Conservation (phyloP, 2,329 filamentous ascomycete genomes). For the Trichoderma arundinaceum region DNA sequence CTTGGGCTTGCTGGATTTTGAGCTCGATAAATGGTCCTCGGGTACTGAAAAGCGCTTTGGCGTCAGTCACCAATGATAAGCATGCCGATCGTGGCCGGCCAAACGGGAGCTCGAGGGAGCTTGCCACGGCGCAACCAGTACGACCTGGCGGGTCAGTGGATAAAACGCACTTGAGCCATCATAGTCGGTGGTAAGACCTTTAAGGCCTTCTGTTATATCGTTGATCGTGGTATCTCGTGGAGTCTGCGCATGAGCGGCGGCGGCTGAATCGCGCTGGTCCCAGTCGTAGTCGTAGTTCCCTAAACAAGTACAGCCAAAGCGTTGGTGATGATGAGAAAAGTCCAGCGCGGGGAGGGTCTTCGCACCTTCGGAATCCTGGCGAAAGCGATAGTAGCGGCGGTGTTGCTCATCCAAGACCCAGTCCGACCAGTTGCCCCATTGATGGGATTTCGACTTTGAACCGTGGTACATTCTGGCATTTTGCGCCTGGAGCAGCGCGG, state of each 20-base stretch:
- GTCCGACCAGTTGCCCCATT: conserved; percentile 40
- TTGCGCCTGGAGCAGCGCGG: conserved; percentile 34
- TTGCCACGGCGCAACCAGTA: conserved; percentile 3
- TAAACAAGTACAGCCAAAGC: conserved; percentile 13
- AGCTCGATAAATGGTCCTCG: conserved; percentile 24
- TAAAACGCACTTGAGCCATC: conserved; percentile 30
- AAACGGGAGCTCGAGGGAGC: background rate
- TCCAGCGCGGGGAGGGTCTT: conserved; percentile 22
- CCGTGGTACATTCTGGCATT: conserved; percentile 42
- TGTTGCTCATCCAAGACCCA: conserved; percentile 37
- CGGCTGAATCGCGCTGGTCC: conserved; percentile 28
- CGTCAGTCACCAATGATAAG: conserved; percentile 20
- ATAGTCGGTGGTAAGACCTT: conserved; percentile 25
- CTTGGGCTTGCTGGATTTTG: conserved; percentile 31
- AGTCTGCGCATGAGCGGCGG: conserved; percentile 31
- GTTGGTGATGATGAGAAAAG: conserved; percentile 24
- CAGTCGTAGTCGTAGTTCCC: conserved; percentile 36
- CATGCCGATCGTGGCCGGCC: background rate
- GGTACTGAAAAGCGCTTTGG: conserved; percentile 10
- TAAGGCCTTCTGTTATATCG: conserved; percentile 29
- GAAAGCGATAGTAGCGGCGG: conserved; percentile 37
- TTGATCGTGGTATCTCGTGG: conserved; percentile 32
- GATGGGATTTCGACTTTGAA: conserved; percentile 38
- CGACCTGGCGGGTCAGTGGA: background rate
- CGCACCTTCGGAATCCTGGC: conserved; percentile 39